Base-by-base conservation (phyloP, 23 red algal genomes). In the Gracilaria caudata region DNA sequence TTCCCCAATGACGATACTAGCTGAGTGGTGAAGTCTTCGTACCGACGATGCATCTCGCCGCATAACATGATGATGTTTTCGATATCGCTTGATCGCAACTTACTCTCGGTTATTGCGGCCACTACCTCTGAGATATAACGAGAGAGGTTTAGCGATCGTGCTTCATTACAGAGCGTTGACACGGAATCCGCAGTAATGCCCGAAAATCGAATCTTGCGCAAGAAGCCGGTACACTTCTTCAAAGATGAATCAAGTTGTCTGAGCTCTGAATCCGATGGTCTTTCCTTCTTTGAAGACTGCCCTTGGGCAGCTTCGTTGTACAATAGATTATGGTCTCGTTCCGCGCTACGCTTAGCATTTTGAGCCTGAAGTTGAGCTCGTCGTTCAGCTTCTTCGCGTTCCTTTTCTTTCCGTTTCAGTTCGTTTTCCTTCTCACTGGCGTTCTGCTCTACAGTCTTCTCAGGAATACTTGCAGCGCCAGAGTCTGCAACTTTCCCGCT, bases 181-280 rank as follows among this genome's bases (percentile, higher is more conserved):
- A 73, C 65, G 51, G 75, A 78, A 20, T 80, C 81, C 12, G 58
- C 81, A 24, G 35, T 83, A 29, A 88, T 61, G 0, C 86, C 88
- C 21, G 49, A 70, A 43, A 73, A 76, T n/a, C 90, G 88, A 63
- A 98, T 82, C 73, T 82, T 89, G 61, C 95, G 77, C 45, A 98
- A 86, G 74, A 98, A 98, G 29, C 90, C 95, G 13, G 90, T 93
- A 64, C 95, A 98, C 39, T 93, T 93, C 82, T 98, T 98, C 29
- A 98, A 51, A 20, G 90, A 93, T 8, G 90, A 82, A 73, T 98
- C 95, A 17, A 93, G 83, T 55, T 82, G 76, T 40, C 87, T 46
- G 29, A 91, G 57, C 63, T 91, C 76, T 49, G 87, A 40, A 74
- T 91, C 87, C 0, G 77, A 82, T 28, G 87, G 87, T 23, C 87